phyloP scores from a whole-genome alignment of 2,329 filamentous ascomycete genomes.

The Nothophaeocryptopus gaeumannii region DNA sequence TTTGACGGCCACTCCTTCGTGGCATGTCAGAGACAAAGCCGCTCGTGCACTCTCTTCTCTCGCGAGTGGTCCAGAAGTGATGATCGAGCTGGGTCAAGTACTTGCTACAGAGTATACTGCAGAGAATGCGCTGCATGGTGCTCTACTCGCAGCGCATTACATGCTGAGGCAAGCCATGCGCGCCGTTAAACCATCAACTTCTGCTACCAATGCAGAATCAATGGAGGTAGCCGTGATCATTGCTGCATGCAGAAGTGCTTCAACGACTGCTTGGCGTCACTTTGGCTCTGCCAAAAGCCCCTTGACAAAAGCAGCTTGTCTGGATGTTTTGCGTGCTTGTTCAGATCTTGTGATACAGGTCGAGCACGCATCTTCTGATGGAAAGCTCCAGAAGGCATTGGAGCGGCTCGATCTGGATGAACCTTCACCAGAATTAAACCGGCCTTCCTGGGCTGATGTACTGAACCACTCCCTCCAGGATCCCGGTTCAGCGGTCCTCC shows the following conservation, averaged over 20 bases:
- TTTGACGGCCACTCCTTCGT: constrained; percentile 67
- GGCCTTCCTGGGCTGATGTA: background rate
- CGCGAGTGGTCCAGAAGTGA: constrained; percentile 8
- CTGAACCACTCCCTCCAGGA: constrained; percentile 1
- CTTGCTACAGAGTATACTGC: constrained; percentile 2
- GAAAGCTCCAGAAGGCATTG: background rate
- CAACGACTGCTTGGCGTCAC: background rate
- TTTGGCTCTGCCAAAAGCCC: constrained; percentile 28
- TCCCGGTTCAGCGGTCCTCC: constrained; percentile 10
- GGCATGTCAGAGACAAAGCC: constrained; percentile 80
- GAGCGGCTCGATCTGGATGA: no score
- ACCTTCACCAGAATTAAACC: no score
- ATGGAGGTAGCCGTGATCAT: constrained; percentile 1
- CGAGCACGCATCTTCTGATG: background rate
- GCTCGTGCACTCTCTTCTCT: constrained; percentile 61
- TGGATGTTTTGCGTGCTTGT: constrained; percentile 11
- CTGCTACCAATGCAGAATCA: constrained; percentile 3
- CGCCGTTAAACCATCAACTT: constrained; percentile 1
- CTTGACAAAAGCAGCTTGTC: constrained; percentile 33
- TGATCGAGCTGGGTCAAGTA: constrained; percentile 10
- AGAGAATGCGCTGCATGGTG: constrained; percentile 36
- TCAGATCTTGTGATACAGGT: background rate
- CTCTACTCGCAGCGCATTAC: constrained; percentile 32
- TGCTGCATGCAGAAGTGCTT: background rate
- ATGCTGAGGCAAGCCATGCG: background rate